Percentiles rank a stretch among this genome's conserved stretches.
phyloP scores from a whole-genome alignment of 352 stramenopile genomes.

The Phytophthora nicotianae region DNA sequence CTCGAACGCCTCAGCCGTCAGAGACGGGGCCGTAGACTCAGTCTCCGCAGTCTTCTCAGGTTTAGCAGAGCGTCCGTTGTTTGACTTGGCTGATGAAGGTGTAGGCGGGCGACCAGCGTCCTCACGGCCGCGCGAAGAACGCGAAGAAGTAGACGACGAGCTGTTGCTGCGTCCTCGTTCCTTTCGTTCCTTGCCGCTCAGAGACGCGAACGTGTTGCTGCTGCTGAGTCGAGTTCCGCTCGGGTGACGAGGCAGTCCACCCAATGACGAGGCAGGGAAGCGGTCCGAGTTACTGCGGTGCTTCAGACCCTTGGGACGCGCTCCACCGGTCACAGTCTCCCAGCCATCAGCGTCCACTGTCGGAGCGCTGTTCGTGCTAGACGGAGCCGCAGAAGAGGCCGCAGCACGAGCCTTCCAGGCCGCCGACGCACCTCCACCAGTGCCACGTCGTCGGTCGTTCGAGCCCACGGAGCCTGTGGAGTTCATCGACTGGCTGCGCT shows the following conservation, averaged over 20 bases:
- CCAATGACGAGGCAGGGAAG: constrained; percentile 27
- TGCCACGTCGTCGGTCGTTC: constrained; percentile 50
- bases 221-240: constrained; percentile 32
- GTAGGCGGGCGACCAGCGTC: constrained; percentile 44
- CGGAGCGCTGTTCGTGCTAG: constrained; percentile 19
- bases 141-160: constrained; percentile 44
- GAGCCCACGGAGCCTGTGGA: constrained; percentile 28
- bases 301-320: constrained; percentile 66
- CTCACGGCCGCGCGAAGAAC: constrained; percentile 26
- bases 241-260: constrained; percentile 40
- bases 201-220: constrained; percentile 52
- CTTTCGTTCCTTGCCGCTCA: constrained; percentile 45
- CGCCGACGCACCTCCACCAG: constrained; percentile 49
- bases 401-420: constrained; percentile 68
- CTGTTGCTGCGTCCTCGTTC: constrained; percentile 62
- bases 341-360: constrained; percentile 67
- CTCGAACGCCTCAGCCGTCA: constrained; percentile 65
- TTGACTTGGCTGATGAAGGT: constrained; percentile 36
- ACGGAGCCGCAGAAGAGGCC: constrained; percentile 8
- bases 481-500: constrained; percentile 73
- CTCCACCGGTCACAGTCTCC: constrained; percentile 65
- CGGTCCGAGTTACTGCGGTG: constrained; percentile 67
- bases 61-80: constrained; percentile 19
- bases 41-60: constrained; percentile 24
- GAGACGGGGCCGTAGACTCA: constrained; percentile 9